Percentiles rank a stretch among this genome's conserved stretches.
phyloP scores from a whole-genome alignment of 768 basidiomycete species.

The Crucibulum laeve region DNA sequence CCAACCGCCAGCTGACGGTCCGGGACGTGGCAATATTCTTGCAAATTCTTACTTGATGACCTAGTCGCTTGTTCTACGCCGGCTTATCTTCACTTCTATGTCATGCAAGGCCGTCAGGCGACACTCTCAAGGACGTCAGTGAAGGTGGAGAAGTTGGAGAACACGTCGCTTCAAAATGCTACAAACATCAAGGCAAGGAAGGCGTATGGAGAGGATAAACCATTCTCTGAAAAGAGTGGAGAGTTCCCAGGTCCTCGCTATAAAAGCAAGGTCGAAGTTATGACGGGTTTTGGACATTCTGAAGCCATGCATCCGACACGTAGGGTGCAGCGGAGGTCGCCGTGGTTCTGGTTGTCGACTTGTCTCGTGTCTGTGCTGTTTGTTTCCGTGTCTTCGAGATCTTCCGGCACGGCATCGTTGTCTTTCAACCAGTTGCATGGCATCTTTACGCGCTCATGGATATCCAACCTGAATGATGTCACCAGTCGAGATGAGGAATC shows the following conservation, averaged over 20 bases:
- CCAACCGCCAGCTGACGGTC: constrained; percentile 1
- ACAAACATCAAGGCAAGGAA: background rate
- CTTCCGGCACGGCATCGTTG: constrained; percentile 6
- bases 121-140: constrained; percentile 9
- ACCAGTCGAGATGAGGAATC: background rate
- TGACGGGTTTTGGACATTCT: constrained; percentile 13
- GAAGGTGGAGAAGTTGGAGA: background rate
- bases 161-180: background rate
- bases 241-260: background rate
- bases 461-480: background rate
- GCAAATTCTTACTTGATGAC: constrained; percentile 18
- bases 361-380: constrained; percentile 20
- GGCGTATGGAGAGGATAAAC: background rate
- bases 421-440: constrained; percentile 9
- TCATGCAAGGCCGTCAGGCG: constrained; percentile 16
- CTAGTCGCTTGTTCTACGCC: constrained; percentile 8
- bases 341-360: constrained; percentile 22
- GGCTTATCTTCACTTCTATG: constrained; percentile 10
- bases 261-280: constrained; percentile 7
- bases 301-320: constrained; percentile 1
- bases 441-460: constrained; percentile 8
- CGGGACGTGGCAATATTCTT: constrained; percentile 11
- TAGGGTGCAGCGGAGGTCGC: constrained; percentile 13
- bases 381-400: constrained; percentile 16
- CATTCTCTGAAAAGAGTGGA: background rate